A percentile compares a stretch with the other conserved stretches of the same genome.
These are phyloP conservation scores for Acacia concinna DNA, from an alignment of 331 rosid genomes.

Conservation along the genomic window DNA sequence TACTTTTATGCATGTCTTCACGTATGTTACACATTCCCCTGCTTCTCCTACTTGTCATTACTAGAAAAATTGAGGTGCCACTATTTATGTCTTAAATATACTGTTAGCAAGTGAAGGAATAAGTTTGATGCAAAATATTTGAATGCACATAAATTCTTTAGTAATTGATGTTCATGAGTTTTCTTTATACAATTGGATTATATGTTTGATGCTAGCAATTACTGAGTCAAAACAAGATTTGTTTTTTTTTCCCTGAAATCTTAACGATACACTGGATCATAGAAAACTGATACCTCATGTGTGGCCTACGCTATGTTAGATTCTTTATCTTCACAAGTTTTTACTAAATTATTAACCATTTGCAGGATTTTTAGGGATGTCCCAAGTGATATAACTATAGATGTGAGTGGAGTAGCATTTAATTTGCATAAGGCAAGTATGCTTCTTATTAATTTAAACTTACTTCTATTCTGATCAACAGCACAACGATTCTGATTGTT, in stretches of 20 bases:
- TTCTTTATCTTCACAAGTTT: not conserved
- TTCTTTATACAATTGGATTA: not conserved
- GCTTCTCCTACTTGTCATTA: not conserved
- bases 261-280: no score
- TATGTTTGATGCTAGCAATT: not conserved
- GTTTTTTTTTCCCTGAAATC: not conserved
- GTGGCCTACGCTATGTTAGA: no score
- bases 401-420: constrained; percentile 74
- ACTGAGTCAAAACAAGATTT: not conserved
- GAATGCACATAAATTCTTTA: not conserved
- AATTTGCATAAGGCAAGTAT: constrained; percentile 78
- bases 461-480: constrained; percentile 3
- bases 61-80: not conserved
- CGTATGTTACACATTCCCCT: not conserved
- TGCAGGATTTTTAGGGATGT: constrained; percentile 97
- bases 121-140: not conserved
- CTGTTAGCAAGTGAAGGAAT: not conserved
- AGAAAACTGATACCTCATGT: no score
- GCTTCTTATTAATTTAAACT: constrained; percentile 5
- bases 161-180: not conserved
- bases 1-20: not conserved
- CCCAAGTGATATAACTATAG: constrained; percentile 90
- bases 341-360: no score
- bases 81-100: not conserved
- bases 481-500: constrained; percentile 23